Conservation (phyloP, 257 asterid genomes). For the Echites panduratus region DNA sequence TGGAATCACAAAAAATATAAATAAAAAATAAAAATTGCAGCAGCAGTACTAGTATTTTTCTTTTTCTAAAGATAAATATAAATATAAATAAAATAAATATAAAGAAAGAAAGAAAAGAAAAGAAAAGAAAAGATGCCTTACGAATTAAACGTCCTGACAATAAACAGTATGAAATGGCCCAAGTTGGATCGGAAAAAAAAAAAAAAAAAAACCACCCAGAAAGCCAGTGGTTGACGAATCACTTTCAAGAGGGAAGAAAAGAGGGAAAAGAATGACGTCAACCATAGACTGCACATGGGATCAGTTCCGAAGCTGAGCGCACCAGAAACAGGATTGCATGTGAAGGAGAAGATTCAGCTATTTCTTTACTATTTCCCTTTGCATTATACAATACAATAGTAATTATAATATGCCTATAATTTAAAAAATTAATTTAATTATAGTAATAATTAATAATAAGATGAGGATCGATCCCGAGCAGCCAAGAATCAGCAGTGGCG, state of each 20-base stretch:
- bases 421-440: background rate
- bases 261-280: conserved; percentile 44
- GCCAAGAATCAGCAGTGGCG: background rate
- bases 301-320: conserved; percentile 30
- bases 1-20: background rate
- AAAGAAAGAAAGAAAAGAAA: background rate
- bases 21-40: too few species aligned
- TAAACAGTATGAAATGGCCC: conserved; percentile 16
- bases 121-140: background rate
- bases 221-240: conserved; percentile 53
- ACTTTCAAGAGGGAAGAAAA: conserved; percentile 36
- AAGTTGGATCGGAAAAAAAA: background rate
- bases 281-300: conserved; percentile 60
- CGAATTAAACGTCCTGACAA: conserved; percentile 8
- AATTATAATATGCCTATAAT: background rate
- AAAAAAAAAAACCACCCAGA: conserved; percentile 3
- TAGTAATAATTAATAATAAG: background rate
- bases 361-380: conserved; percentile 16
- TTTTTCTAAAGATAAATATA: too few species aligned
- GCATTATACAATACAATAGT: too few species aligned
- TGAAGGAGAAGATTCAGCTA: conserved; percentile 42
- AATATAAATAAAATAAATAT: too few species aligned
- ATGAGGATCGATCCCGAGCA: conserved; percentile 6
- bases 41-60: too few species aligned
- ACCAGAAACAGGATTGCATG: conserved; percentile 41